Evolutionary conservation across 2,329 filamentous ascomycete genomes (phyloP).

Genomic region (Fusarium avenaceum): DNA sequence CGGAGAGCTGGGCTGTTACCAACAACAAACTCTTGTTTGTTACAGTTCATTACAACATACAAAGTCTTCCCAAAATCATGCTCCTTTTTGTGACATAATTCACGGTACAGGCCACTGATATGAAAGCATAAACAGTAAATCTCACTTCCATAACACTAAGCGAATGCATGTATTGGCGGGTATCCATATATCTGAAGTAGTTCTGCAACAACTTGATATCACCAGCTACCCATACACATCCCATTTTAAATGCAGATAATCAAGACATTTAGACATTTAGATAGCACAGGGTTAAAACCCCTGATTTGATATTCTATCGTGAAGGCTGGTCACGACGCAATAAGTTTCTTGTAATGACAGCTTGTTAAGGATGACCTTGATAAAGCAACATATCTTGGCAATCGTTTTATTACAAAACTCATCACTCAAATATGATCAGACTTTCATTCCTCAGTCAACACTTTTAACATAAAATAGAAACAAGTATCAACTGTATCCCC

Average conservation of each 20-base stretch:
- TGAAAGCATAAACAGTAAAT: neutral
- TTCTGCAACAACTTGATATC: no score
- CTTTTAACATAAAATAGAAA: neutral
- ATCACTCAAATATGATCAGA: slow-evolving; percentile 63
- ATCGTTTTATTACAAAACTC: slow-evolving; percentile 68
- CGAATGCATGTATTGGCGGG: no score
- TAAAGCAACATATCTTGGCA: no score
- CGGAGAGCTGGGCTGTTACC: neutral
- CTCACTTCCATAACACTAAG: neutral
- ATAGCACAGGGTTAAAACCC: no score
- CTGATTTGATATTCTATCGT: no score
- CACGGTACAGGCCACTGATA: neutral
- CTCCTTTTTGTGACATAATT: neutral
- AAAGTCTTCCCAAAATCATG: neutral
- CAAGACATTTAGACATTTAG: no score
- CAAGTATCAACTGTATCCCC: neutral
- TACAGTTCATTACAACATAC: neutral
- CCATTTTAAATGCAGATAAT: no score
- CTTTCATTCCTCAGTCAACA: slow-evolving; percentile 47
- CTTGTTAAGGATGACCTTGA: no score
- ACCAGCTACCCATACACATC: no score
- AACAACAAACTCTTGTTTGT: neutral
- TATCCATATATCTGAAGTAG: no score
- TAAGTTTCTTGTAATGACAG: no score
- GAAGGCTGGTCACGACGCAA: no score